Evolutionary conservation across 140 eudicot species (phyloP).

Genomic region (Senecio squalidus): DNA sequence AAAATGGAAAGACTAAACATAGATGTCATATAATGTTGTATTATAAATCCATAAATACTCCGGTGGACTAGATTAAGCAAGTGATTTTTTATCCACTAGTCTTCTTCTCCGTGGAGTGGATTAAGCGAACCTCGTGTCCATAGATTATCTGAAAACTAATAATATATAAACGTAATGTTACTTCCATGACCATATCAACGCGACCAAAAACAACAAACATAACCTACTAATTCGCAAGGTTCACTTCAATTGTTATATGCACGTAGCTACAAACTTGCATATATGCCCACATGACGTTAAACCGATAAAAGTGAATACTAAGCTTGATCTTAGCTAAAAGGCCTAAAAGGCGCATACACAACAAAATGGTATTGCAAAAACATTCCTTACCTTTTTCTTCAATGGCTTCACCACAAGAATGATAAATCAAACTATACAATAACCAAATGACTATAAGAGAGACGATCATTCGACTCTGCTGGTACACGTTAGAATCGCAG

Average conservation of each 20-base stretch:
- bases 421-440: constrained; percentile 25
- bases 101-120: too few species aligned
- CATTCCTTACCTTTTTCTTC: not conserved
- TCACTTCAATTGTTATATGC: not conserved
- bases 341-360: not conserved
- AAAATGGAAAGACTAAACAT: too few species aligned
- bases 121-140: too few species aligned
- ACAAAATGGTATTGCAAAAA: not conserved
- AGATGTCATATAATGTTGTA: too few species aligned
- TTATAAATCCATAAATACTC: too few species aligned
- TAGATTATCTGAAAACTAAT: too few species aligned
- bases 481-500: constrained; percentile 70
- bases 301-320: constrained; percentile 2
- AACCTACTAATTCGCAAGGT: too few species aligned
- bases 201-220: too few species aligned
- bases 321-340: constrained; percentile 3
- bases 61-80: too few species aligned
- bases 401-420: constrained; percentile 12
- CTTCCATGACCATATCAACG: too few species aligned
- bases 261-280: constrained; percentile 7
- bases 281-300: not conserved
- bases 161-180: too few species aligned
- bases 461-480: constrained; percentile 47
- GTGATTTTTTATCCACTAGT: too few species aligned
- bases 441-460: not conserved